Evolutionary conservation across 192 early-diverging fungal species (phyloP).

Genomic region (Linnemannia zychae): DNA sequence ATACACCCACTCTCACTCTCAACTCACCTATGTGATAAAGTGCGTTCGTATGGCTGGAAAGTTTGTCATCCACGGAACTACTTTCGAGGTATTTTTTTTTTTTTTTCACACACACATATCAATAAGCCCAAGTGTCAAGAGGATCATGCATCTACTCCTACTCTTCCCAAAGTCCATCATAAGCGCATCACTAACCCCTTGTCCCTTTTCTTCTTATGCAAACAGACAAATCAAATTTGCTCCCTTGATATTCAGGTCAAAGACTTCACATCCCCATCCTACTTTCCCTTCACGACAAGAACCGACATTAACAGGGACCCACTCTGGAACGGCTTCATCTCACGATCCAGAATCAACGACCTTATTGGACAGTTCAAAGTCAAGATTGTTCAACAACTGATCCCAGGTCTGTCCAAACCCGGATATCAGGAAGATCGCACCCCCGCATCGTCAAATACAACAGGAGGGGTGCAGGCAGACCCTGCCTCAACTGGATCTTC

Average conservation of each 20-base stretch:
- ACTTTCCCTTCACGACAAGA: slow-evolving; percentile 59
- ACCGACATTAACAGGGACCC: slow-evolving; percentile 51
- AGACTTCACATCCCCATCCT: slow-evolving; percentile 66
- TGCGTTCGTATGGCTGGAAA: slow-evolving; percentile 72
- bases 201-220: background rate
- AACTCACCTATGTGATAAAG: slow-evolving; percentile 78
- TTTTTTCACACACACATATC: background rate
- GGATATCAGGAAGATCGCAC: slow-evolving; percentile 72
- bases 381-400: slow-evolving; percentile 74
- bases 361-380: slow-evolving; percentile 72
- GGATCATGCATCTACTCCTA: background rate
- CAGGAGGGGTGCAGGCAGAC: background rate
- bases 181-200: background rate
- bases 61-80: slow-evolving; percentile 74
- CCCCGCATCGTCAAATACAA: background rate
- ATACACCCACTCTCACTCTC: slow-evolving; percentile 76
- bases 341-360: slow-evolving; percentile 69
- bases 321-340: slow-evolving; percentile 69
- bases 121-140: background rate
- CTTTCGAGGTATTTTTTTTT: slow-evolving; percentile 67
- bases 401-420: slow-evolving; percentile 77
- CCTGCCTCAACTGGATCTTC: background rate
- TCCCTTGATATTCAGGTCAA: slow-evolving; percentile 61
- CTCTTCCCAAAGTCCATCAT: background rate
- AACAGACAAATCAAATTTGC: slow-evolving; percentile 65